Percentiles rank a stretch among this genome's conserved stretches.
Conservation (phyloP, 2,329 filamentous ascomycete species). For the Fusarium incarnatum region DNA sequence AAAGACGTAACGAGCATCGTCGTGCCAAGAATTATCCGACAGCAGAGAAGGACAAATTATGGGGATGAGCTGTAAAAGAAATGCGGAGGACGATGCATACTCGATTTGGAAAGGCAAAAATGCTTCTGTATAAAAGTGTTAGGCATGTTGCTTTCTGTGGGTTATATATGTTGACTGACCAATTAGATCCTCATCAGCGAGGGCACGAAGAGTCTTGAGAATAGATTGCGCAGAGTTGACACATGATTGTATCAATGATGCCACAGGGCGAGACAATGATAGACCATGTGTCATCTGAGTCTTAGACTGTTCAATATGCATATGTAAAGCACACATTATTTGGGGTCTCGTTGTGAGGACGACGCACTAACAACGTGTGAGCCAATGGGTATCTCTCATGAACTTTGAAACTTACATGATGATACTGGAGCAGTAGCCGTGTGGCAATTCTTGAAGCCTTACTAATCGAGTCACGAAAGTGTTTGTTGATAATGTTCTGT, state of each 20-base stretch:
- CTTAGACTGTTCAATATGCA: constrained; percentile 47
- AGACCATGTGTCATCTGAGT: constrained; percentile 32
- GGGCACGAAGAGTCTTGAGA: constrained; percentile 41
- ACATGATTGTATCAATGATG: constrained; percentile 47
- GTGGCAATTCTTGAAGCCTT: constrained; percentile 47
- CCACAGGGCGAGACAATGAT: constrained; percentile 42
- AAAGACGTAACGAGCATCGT: constrained; percentile 52
- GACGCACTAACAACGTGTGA: constrained; percentile 38
- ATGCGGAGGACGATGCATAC: constrained; percentile 56
- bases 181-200: constrained; percentile 48
- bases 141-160: background rate
- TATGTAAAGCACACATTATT: constrained; percentile 51
- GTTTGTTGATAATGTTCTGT: constrained; percentile 43
- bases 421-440: constrained; percentile 45
- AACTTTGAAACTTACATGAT: constrained; percentile 24
- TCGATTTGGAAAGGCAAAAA: constrained; percentile 57
- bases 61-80: constrained; percentile 53
- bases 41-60: constrained; percentile 52
- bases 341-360: constrained; percentile 48
- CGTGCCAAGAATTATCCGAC: constrained; percentile 51
- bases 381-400: fast-evolving
- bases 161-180: constrained; percentile 2
- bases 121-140: constrained; percentile 30
- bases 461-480: constrained; percentile 47
- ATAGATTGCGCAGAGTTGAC: constrained; percentile 48